phyloP scores from a whole-genome alignment of 768 basidiomycete species.

The Naganishia onofrii region DNA sequence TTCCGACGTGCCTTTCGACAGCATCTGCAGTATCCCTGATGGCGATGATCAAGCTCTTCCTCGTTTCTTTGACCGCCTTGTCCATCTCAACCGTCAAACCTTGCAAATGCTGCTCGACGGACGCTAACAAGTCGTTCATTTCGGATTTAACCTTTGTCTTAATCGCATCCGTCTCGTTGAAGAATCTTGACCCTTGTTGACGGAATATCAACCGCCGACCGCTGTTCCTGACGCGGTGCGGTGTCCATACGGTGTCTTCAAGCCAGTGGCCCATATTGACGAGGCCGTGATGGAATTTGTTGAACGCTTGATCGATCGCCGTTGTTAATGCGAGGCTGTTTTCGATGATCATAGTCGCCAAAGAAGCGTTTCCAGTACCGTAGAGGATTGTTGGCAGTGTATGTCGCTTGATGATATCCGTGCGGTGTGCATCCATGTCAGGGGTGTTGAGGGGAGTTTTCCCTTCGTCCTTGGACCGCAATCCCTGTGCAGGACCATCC shows the following conservation, averaged over 20 bases:
- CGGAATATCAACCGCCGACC: neutral
- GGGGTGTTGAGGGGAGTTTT: neutral
- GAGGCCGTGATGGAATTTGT: neutral
- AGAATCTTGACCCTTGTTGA: neutral
- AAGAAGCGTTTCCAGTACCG: neutral
- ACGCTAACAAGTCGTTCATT: neutral
- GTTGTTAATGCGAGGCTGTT: slow-evolving; percentile 7
- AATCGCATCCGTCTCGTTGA: slow-evolving; percentile 13
- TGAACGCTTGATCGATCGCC: slow-evolving; percentile 4
- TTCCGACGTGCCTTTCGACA: slow-evolving; percentile 4
- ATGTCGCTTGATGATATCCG: neutral
- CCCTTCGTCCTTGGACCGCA: neutral
- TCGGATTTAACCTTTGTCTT: slow-evolving; percentile 10
- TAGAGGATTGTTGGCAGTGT: neutral
- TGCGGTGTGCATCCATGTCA: neutral
- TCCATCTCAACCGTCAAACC: slow-evolving; percentile 8
- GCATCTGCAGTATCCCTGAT: slow-evolving; percentile 12
- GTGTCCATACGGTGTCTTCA: neutral
- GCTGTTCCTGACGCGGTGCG: neutral
- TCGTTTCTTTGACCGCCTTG: slow-evolving; percentile 9
- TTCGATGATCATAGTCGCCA: neutral
- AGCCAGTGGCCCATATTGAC: too few species aligned
- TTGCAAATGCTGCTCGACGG: slow-evolving; percentile 13
- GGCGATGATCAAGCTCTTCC: neutral
- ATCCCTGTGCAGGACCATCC: neutral